Conservation (phyloP, 768 basidiomycete species). For the Boletus barrowsii region DNA sequence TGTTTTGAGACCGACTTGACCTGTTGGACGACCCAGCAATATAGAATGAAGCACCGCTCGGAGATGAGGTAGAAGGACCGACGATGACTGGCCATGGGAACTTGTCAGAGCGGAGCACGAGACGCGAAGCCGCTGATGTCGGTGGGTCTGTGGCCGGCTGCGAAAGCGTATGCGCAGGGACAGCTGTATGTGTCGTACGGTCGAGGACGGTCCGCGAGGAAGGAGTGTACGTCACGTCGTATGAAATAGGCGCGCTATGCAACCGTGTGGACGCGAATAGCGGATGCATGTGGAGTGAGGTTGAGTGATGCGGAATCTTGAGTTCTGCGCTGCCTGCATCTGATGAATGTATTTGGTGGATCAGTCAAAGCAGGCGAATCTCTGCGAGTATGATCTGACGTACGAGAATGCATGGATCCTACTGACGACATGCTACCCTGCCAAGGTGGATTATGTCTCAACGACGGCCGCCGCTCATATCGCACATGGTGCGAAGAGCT, state of each 20-base stretch:
- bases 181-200: slow-evolving; percentile 48
- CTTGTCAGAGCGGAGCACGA: slow-evolving; percentile 53
- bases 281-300: slow-evolving; percentile 59
- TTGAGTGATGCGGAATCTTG: slow-evolving; percentile 21
- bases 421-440: slow-evolving; percentile 39
- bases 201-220: slow-evolving; percentile 58
- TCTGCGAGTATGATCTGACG: slow-evolving; percentile 16
- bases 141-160: slow-evolving; percentile 68
- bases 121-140: slow-evolving; percentile 39
- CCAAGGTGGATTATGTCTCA: slow-evolving; percentile 49
- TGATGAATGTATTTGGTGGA: slow-evolving; percentile 4
- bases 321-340: slow-evolving; percentile 25
- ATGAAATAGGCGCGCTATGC: slow-evolving; percentile 60
- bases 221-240: slow-evolving; percentile 55
- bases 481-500: slow-evolving; percentile 40
- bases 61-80: slow-evolving; percentile 31
- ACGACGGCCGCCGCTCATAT: slow-evolving; percentile 43
- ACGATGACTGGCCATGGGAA: slow-evolving; percentile 63
- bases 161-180: slow-evolving; percentile 53
- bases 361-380: slow-evolving; percentile 6
- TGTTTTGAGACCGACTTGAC: slow-evolving; percentile 26
- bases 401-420: slow-evolving; percentile 41
- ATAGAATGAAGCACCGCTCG: slow-evolving; percentile 27
- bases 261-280: slow-evolving; percentile 54
- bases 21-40: slow-evolving; percentile 21